These are phyloP conservation scores for Colletotrichum neosansevieriae DNA, from an alignment of 2,329 filamentous ascomycete species.

Conservation along the genomic window DNA sequence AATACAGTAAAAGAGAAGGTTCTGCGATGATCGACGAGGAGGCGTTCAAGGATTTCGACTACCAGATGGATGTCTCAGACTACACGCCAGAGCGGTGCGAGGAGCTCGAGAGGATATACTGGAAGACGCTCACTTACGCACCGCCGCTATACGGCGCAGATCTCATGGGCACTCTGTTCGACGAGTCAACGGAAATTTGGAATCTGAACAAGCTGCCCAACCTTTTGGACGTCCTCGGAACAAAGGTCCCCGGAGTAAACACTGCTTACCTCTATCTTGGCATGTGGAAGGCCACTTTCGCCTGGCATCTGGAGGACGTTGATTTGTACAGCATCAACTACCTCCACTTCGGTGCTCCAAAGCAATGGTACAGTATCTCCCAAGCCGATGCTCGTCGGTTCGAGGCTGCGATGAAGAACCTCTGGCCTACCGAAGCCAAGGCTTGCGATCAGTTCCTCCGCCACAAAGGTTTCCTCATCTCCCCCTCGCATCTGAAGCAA, in stretches of 20 bases:
- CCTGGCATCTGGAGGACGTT: conserved; percentile 98
- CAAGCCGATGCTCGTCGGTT: conserved; percentile 94
- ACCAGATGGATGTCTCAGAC: conserved; percentile 87
- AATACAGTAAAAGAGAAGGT: conserved; percentile 84
- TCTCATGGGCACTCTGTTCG: conserved; percentile 94
- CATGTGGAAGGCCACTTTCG: conserved; percentile 99
- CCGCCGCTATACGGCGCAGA: conserved; percentile 96
- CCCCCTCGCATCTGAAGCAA: conserved; percentile 85
- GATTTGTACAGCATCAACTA: conserved; percentile 99
- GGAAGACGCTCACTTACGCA: conserved; percentile 97
- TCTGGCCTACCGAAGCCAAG: conserved; percentile 96
- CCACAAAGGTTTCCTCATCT: conserved; percentile 98
- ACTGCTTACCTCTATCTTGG: conserved; percentile 97
- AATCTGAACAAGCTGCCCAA: conserved; percentile 97
- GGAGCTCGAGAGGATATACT: conserved; percentile 94
- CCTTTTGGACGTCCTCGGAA: conserved; percentile 90
- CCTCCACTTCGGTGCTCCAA: conserved; percentile 97
- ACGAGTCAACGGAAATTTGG: conserved; percentile 86
- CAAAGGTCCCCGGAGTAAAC: conserved; percentile 97
- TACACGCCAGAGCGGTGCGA: conserved; percentile 93
- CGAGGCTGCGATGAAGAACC: conserved; percentile 92
- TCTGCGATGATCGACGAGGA: conserved; percentile 88
- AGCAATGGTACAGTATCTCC: conserved; percentile 99
- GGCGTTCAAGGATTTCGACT: conserved; percentile 91
- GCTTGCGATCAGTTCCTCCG: conserved; percentile 95